Base-by-base conservation (phyloP, 2,329 filamentous ascomycete species). In the Fusarium miscanthi region DNA sequence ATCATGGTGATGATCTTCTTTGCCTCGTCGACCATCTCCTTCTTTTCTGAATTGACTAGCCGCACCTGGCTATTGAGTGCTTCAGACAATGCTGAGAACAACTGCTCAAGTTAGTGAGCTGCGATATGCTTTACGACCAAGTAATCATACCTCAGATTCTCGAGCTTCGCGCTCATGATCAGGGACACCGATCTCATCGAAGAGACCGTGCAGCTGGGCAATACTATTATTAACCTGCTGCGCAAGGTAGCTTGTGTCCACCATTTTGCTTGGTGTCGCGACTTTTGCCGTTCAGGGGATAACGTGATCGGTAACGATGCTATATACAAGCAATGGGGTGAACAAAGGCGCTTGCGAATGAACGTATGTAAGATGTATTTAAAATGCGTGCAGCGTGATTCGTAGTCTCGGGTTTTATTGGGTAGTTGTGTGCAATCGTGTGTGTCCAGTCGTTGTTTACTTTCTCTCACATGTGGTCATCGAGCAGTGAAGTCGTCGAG, bases 111-210 rank as follows among this genome's bases (percentile, higher is more conserved):
- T 77, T 46, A 76, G 67, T 30, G 51, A 59, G 14, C 45, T 19
- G 37, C 37, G 16, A 31, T 35, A 38, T 54, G 25, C 13, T 21
- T 62, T 51, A 38, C 42, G 37, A 59, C 37, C n/a, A 66, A 56
- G 40, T 30, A 35, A 58, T 69, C 88, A 79, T 85, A 97, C 95
- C 90, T 98, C 94, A 80, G 93, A 89, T 81, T 98, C 95, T 78
- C 96, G 89, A 54, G 90, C 88, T 80, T 98, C 94, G 79, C 96
- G 93, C 82, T 98, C 96, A 90, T 97, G 94, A 78, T 86, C 90
- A 33, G 95, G 90, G n/a, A 99, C 93, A 66, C 96, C 96, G 79
- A 99, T 99, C 81, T 99, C 95, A 82, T 99, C 96, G 79, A 98
- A 99, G 64, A 98, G 89, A 74, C 93, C 93, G 83, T 98, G 95